phyloP scores from a whole-genome alignment of 306 rosid species.

The Styphnolobium japonicum region DNA sequence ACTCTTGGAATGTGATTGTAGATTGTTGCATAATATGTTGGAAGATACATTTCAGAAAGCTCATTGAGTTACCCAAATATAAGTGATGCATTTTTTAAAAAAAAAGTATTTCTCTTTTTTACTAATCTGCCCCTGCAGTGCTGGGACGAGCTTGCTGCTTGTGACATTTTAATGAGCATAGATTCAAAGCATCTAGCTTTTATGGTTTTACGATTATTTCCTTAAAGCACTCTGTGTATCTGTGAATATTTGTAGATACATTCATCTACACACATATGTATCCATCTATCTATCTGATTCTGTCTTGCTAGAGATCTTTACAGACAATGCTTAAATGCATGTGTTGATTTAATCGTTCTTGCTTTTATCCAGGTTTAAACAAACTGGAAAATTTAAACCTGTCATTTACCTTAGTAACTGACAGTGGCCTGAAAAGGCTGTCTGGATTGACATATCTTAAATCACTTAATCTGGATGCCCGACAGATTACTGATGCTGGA shows the following conservation, averaged over 20 bases:
- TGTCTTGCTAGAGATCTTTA: not conserved
- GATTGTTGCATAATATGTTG: not conserved
- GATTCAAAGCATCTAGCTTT: constrained; percentile 4
- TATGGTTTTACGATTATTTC: constrained; percentile 1
- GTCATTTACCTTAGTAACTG: constrained; percentile 80
- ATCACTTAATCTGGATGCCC: constrained; percentile 87
- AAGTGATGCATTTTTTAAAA: not conserved
- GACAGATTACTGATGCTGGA: constrained; percentile 81
- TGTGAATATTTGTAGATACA: not conserved
- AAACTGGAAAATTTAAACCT: constrained; percentile 80
- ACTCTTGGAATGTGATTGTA: constrained; percentile 1
- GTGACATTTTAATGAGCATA: not conserved
- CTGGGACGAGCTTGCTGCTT: not conserved
- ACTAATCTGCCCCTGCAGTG: not conserved
- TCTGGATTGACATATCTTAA: constrained; percentile 75
- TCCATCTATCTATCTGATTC: not conserved
- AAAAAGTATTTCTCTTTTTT: not conserved
- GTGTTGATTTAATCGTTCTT: not conserved
- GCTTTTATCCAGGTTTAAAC: constrained; percentile 60
- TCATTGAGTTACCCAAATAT: not conserved
- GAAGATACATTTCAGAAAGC: constrained; percentile 7
- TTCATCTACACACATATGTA: not conserved
- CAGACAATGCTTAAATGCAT: not conserved
- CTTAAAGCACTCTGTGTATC: not conserved
- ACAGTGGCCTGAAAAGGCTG: constrained; percentile 68